These are phyloP conservation scores for Emergomyces orientalis DNA, from an alignment of 2,329 filamentous ascomycete genomes.

Conservation along the genomic window DNA sequence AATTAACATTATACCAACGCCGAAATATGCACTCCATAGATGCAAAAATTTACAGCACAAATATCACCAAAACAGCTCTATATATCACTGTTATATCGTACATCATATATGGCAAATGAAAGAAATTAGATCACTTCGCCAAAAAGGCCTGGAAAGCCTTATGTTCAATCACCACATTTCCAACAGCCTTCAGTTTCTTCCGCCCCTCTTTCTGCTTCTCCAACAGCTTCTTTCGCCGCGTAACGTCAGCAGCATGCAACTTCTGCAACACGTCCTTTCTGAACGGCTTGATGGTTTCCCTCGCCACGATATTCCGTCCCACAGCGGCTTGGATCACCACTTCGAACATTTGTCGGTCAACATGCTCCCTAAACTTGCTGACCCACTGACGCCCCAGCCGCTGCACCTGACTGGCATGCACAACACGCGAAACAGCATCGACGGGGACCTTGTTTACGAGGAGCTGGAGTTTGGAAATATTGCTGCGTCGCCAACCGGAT, in stretches of 20 bases:
- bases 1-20: background rate
- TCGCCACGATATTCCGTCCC: conserved; percentile 71
- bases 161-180: conserved; percentile 94
- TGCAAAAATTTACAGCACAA: background rate
- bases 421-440: conserved; percentile 84
- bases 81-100: background rate
- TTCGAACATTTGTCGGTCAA: conserved; percentile 95
- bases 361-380: conserved; percentile 91
- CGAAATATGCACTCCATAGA: background rate
- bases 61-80: background rate
- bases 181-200: conserved; percentile 66
- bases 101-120: background rate
- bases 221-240: conserved; percentile 70
- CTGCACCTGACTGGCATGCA: conserved; percentile 73
- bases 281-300: conserved; percentile 94
- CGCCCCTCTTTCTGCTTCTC: conserved; percentile 96
- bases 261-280: conserved; percentile 91
- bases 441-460: conserved; percentile 90
- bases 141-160: conserved; percentile 92
- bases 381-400: conserved; percentile 81
- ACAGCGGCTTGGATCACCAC: conserved; percentile 87
- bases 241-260: conserved; percentile 82
- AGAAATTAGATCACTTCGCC: conserved; percentile 52
- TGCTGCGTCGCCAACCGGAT: conserved; percentile 70
- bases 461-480: conserved; percentile 80